Conservation (phyloP, 1,139 yeast genomes). For the Geotrichum histeridarum region DNA sequence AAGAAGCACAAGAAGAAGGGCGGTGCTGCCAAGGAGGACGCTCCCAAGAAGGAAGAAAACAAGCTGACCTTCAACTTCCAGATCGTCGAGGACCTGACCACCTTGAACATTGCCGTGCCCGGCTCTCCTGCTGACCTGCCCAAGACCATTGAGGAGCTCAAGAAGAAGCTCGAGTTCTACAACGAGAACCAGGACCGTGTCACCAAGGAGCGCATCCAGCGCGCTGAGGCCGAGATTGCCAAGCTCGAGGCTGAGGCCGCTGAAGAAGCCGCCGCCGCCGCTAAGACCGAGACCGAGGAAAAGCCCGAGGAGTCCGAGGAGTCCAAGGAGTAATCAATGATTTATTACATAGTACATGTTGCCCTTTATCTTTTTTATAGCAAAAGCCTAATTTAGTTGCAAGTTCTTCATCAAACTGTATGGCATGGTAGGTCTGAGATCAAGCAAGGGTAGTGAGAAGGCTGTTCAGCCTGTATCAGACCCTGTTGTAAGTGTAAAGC, state of each 20-base stretch:
- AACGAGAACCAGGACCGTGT: slow-evolving; percentile 74
- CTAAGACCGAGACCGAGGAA: slow-evolving; percentile 10
- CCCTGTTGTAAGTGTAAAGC: too few relatives aligned
- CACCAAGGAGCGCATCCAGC: slow-evolving; percentile 68
- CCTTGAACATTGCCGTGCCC: slow-evolving; percentile 78
- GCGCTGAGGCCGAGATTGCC: slow-evolving; percentile 71
- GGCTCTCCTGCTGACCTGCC: slow-evolving; percentile 68
- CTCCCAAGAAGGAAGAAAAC: slow-evolving; percentile 39
- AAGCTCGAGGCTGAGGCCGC: slow-evolving; percentile 41
- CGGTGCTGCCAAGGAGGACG: slow-evolving; percentile 35
- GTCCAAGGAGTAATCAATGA: slow-evolving; percentile 4
- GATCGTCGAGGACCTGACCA: slow-evolving; percentile 70
- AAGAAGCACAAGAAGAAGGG: slow-evolving; percentile 50
- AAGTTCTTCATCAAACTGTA: too few relatives aligned
- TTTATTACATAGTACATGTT: background rate
- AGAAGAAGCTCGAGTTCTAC: slow-evolving; percentile 67
- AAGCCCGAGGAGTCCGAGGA: slow-evolving; percentile 8
- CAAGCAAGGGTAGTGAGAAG: too few relatives aligned
- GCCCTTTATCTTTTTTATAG: too few relatives aligned
- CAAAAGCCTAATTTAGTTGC: too few relatives aligned
- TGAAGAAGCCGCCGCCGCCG: slow-evolving; percentile 18
- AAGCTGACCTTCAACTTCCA: slow-evolving; percentile 72
- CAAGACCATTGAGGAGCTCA: slow-evolving; percentile 60
- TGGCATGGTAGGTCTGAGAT: too few relatives aligned
- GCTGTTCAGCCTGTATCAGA: too few relatives aligned